A percentile compares a stretch with the other conserved stretches of the same genome.
These are phyloP conservation scores for Glycine tomentella DNA, from an alignment of 306 rosid species.

Conservation along the genomic window DNA sequence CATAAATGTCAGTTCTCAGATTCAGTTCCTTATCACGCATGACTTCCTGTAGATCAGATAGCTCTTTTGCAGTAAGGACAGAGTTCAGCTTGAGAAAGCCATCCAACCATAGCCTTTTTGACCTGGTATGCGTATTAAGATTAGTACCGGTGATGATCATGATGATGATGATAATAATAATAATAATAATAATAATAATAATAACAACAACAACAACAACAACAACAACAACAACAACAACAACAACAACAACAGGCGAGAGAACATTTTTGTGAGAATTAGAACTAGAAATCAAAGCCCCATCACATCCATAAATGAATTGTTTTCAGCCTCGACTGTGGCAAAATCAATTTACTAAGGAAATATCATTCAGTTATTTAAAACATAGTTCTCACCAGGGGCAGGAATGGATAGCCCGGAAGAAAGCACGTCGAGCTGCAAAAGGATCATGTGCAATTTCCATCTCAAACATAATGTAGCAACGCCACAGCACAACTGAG, in stretches of 20 bases:
- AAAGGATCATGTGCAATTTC: conserved; percentile 65
- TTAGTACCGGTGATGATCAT: too few relatives aligned
- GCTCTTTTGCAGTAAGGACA: conserved; percentile 77
- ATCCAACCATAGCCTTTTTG: conserved; percentile 91
- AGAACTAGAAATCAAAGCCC: background rate
- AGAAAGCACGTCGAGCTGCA: conserved; percentile 82
- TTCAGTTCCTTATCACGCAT: conserved; percentile 97
- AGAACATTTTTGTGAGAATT: background rate
- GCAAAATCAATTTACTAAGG: conserved; percentile 13
- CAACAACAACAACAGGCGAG: background rate
- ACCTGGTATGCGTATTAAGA: conserved; percentile 61
- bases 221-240: too few relatives aligned
- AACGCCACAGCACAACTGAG: conserved; percentile 92
- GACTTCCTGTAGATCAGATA: conserved; percentile 96
- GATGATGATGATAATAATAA: too few relatives aligned
- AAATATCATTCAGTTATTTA: conserved; percentile 7
- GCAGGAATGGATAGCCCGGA: conserved; percentile 96
- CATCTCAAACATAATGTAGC: conserved; percentile 77
- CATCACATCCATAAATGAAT: background rate
- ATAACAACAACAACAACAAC: too few relatives aligned
- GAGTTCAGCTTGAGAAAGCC: conserved; percentile 81
- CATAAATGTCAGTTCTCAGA: conserved; percentile 91
- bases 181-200: too few relatives aligned
- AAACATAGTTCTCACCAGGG: conserved; percentile 78
- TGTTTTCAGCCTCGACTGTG: background rate